Base-by-base conservation (phyloP, 1,284 basidiomycete species). In the Cutaneotrichosporon cutaneum region DNA sequence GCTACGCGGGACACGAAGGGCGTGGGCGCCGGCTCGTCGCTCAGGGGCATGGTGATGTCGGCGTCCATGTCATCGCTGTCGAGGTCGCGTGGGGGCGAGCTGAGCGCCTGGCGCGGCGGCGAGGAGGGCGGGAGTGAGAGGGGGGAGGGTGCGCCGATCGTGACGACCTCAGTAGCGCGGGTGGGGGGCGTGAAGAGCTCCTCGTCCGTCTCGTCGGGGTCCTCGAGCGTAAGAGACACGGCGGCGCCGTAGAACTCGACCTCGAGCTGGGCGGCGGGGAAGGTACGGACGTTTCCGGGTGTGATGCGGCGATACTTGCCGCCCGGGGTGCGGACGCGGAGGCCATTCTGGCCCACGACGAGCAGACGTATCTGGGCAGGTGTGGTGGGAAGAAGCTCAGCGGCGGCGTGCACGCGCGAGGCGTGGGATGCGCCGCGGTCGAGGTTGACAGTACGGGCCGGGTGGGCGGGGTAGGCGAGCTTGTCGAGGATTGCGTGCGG, bases 261-360 rank as follows among this genome's bases (percentile, higher is more conserved):
- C 45, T 68, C 65, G 30, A 75, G 67, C 9, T 22, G 14, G 11
- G 53, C 61, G 3, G 61, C 36, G 0, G 61, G 33, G 18, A 65
- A 64, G 32, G 48, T 44, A 8, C 59, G 56, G 0, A 62, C 50
- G 13, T 58, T 32, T 18, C 69, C 69, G 1, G 42, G 7, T 6
- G 30, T 32, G 16, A 68, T 54, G 3, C 68, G 61, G 26, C 59
- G 56, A 35, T 44, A 32, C n/a, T 56, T 44, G 24, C 24, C 51
- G 18, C 27, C 45, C 16, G 44, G n/a, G 6, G 33, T 33, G 11
- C 60, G 54, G 24, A 79, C 66, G 18, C 71, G 68, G 30, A 76
- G 61, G n/a, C 77, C 77, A 64, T 79, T 79, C 66, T 78, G 77
- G n/a, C 77, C 77, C 1, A 77, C 54, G 2, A 77, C 76, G n/a